Base-by-base conservation (phyloP, 2,329 filamentous ascomycete species). In the Xylariaceae sp. region DNA sequence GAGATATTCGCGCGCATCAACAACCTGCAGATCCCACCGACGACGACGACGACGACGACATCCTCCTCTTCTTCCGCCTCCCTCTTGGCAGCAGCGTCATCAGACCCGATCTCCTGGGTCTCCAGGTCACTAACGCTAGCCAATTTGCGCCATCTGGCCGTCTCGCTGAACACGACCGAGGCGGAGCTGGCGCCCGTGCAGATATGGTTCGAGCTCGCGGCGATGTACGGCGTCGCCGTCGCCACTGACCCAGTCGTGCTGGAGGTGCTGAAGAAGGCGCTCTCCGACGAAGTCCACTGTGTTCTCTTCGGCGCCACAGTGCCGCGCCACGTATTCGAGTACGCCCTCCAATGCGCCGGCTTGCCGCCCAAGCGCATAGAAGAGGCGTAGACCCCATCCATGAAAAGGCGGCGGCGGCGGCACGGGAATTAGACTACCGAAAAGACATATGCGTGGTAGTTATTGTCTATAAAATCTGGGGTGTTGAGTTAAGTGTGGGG, bases 191-290 rank as follows among this genome's bases (percentile, higher is more conserved):
- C 77, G 31, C 78, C 78, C 12, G 74, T 80, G 30, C 78, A 80
- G 66, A 77, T 74, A 1, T 80, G 77, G 78, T 81, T 80, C 64
- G 78, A 80, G 70, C 71, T 80, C 30, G 72, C 72, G 29, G 64
- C 58, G 3, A 63, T 69, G 39, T 79, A 74, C 59, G 72, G 74
- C 27, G 58, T 67, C n/a, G 69, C 60, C 8, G 51, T 70, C 12
- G 66, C 78, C n/a, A 63, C 76, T 50, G 63, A 70, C 45, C 53
- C 52, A 0, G 62, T 62, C 27, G 64, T 71, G 37, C 60, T 79
- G 41, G 71, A 70, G 7, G 48, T 51, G 30, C 65, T 80, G 47
- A 70, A 72, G 63, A 56, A 64, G 4, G 76, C 74, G 60, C 68
- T 81, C 4, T 68, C 68, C 3, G 69, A 69, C 11, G 71, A 74